Evolutionary conservation across 768 basidiomycete genomes (phyloP).

Genomic region (Amanita exitialis): DNA sequence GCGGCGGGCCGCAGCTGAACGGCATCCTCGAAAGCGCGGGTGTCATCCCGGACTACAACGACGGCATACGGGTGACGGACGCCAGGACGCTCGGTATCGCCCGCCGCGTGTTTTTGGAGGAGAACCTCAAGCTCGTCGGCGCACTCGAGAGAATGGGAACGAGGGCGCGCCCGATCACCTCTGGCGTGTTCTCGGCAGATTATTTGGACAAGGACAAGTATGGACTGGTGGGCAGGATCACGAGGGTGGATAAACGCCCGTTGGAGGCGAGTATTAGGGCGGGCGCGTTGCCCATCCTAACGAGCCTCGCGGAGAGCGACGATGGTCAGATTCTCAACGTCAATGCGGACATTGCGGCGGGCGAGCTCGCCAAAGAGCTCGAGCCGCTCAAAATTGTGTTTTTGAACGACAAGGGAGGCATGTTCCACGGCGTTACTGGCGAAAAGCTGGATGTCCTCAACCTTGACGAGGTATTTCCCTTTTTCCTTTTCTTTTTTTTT

Average conservation of each 20-base stretch:
- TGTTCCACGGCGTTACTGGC: slow-evolving; percentile 95
- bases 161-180: slow-evolving; percentile 94
- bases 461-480: slow-evolving; percentile 83
- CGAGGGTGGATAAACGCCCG: slow-evolving; percentile 89
- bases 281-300: slow-evolving; percentile 92
- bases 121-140: slow-evolving; percentile 90
- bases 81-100: slow-evolving; percentile 92
- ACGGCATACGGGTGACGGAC: slow-evolving; percentile 96
- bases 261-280: slow-evolving; percentile 95
- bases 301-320: slow-evolving; percentile 85
- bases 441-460: slow-evolving; percentile 96
- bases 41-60: slow-evolving; percentile 92
- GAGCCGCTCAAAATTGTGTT: slow-evolving; percentile 99
- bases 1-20: slow-evolving; percentile 93
- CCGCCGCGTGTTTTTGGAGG: slow-evolving; percentile 92
- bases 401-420: slow-evolving; percentile 95
- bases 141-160: slow-evolving; percentile 94
- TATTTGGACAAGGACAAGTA: slow-evolving; percentile 95
- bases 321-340: slow-evolving; percentile 99
- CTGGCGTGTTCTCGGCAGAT: slow-evolving; percentile 95
- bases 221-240: slow-evolving; percentile 92
- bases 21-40: slow-evolving; percentile 89
- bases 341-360: slow-evolving; percentile 97
- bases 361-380: slow-evolving; percentile 94
- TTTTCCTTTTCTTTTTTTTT: slow-evolving; percentile 4